Percentiles rank a stretch among this genome's conserved stretches.
These are phyloP conservation scores for Linderniella brevidens DNA, from an alignment of 257 asterid species.

Conservation along the genomic window DNA sequence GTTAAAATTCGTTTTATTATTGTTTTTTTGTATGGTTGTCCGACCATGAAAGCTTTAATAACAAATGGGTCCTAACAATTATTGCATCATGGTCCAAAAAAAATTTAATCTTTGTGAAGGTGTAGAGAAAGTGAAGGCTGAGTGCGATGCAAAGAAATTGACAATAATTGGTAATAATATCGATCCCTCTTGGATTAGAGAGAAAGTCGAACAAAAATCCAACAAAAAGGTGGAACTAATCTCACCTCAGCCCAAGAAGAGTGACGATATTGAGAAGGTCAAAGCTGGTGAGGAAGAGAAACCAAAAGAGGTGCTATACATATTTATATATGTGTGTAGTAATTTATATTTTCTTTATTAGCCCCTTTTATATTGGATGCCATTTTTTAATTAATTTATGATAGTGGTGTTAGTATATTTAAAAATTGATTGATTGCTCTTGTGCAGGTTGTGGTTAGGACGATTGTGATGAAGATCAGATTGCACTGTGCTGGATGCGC, in stretches of 20 bases:
- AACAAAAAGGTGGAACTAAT: slow-evolving; percentile 75
- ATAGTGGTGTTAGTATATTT: too few relatives aligned
- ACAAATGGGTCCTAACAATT: too few relatives aligned
- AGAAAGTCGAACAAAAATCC: slow-evolving; percentile 45
- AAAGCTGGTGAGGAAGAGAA: slow-evolving; percentile 30
- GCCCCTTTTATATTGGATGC: not conserved
- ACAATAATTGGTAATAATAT: slow-evolving; percentile 58
- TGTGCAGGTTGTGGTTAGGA: slow-evolving; percentile 29
- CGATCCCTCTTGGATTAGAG: slow-evolving; percentile 58
- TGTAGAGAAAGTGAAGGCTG: slow-evolving; percentile 70
- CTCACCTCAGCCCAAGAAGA: slow-evolving; percentile 64
- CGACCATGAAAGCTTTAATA: too few relatives aligned
- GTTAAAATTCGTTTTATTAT: too few relatives aligned
- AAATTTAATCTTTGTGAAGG: slow-evolving; percentile 21
- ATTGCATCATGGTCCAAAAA: not conserved
- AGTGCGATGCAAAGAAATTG: slow-evolving; percentile 43
- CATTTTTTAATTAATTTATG: not conserved
- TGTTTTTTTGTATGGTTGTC: too few relatives aligned
- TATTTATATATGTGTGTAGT: too few relatives aligned
- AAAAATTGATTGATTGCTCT: not conserved
- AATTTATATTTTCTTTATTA: too few relatives aligned
- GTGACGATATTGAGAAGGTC: slow-evolving; percentile 23
- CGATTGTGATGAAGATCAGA: slow-evolving; percentile 47
- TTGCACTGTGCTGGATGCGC: slow-evolving; percentile 93
- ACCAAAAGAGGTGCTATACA: slow-evolving; percentile 41